phyloP scores from a whole-genome alignment of 495 filamentous ascomycete species.

The Neurospora africana region DNA sequence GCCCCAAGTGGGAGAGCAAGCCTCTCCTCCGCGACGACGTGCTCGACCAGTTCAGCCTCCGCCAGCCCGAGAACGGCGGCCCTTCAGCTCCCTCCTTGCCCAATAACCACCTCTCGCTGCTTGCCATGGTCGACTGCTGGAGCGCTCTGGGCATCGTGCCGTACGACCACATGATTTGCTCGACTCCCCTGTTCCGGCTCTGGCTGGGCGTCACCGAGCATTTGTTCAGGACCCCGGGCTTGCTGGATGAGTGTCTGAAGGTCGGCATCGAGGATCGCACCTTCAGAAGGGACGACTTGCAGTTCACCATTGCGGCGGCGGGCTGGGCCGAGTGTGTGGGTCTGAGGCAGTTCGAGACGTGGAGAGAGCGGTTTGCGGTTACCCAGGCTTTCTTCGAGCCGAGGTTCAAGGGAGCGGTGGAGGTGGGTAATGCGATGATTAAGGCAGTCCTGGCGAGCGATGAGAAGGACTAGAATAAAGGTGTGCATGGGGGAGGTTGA shows the following conservation, averaged over 20 bases:
- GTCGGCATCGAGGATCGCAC: conserved; percentile 80
- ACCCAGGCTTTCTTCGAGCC: conserved; percentile 87
- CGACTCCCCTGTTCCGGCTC: conserved; percentile 93
- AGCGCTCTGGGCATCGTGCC: conserved; percentile 84
- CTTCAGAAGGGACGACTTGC: conserved; percentile 83
- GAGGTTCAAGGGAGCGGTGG: conserved; percentile 72
- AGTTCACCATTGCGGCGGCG: conserved; percentile 92
- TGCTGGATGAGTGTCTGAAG: conserved; percentile 76
- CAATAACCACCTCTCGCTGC: conserved; percentile 85
- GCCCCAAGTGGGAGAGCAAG: conserved; percentile 43
- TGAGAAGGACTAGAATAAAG: conserved; percentile 21
- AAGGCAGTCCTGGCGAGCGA: conserved; percentile 77
- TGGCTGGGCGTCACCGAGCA: conserved; percentile 98
- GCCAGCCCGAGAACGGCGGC: conserved; percentile 20
- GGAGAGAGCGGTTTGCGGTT: conserved; percentile 76
- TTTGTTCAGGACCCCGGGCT: conserved; percentile 72
- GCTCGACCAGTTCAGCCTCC: conserved; percentile 74
- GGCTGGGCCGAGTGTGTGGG: conserved; percentile 91
- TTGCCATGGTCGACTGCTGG: conserved; percentile 99
- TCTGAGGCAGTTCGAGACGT: conserved; percentile 82
- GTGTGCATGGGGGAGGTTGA: not conserved
- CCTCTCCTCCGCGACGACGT: conserved; percentile 71
- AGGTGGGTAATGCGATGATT: conserved; percentile 93
- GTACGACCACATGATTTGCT: conserved; percentile 99
- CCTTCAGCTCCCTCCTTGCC: conserved; percentile 45